A percentile compares a stretch with the other conserved stretches of the same genome.
Conservation (phyloP, 495 filamentous ascomycete species). For the Talaromyces trachyspermus region DNA sequence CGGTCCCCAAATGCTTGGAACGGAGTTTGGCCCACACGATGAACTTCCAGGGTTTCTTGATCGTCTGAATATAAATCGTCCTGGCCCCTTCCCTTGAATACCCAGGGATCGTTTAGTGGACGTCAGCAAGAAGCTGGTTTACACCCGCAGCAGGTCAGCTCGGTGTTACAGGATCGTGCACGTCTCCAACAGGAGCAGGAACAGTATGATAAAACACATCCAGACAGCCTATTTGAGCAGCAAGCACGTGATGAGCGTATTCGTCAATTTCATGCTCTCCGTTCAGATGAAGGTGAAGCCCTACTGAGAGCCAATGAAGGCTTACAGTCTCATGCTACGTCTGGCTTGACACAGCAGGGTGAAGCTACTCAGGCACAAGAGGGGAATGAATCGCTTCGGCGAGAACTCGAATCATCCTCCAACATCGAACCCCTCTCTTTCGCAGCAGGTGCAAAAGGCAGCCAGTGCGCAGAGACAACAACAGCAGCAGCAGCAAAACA, state of each 20-base stretch:
- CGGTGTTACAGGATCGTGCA: slow-evolving; percentile 54
- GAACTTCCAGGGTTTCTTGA: slow-evolving; percentile 55
- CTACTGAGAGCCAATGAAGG: slow-evolving; percentile 35
- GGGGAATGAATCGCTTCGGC: slow-evolving; percentile 12
- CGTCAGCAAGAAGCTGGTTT: slow-evolving; percentile 47
- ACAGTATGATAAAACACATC: slow-evolving; percentile 45
- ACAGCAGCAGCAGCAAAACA: slow-evolving; percentile 26
- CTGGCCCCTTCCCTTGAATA: slow-evolving; percentile 45
- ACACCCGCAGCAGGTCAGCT: slow-evolving; percentile 51
- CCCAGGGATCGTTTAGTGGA: slow-evolving; percentile 37
- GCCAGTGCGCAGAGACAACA: slow-evolving; percentile 49
- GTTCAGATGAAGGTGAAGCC: slow-evolving; percentile 45
- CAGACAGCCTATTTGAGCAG: slow-evolving; percentile 42
- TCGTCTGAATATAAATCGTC: slow-evolving; percentile 48
- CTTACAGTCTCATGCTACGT: slow-evolving; percentile 31
- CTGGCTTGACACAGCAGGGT: slow-evolving; percentile 7
- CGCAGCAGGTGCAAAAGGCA: slow-evolving; percentile 84
- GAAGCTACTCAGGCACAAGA: slow-evolving; percentile 16
- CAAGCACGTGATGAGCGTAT: slow-evolving; percentile 51
- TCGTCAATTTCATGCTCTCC: slow-evolving; percentile 55
- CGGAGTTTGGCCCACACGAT: slow-evolving; percentile 49
- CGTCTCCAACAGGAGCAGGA: slow-evolving; percentile 58
- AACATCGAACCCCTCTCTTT: slow-evolving; percentile 52
- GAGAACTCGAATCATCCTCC: slow-evolving; percentile 15
- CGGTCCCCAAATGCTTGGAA: slow-evolving; percentile 46